phyloP scores from a whole-genome alignment of 192 early-diverging fungal species.

The Ambispora gerdemannii region DNA sequence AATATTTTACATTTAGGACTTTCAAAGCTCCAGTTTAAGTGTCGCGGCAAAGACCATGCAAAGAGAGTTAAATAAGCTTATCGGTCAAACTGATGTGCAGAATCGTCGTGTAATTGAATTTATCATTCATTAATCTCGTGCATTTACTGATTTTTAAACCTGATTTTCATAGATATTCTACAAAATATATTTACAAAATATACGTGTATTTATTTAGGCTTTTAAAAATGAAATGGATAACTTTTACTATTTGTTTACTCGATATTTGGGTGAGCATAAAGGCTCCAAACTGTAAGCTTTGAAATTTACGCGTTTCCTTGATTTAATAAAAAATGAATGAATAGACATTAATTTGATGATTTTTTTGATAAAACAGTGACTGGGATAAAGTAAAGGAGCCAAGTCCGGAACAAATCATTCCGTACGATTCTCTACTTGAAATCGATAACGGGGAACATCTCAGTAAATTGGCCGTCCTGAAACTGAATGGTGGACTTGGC shows the following conservation, averaged over 20 bases:
- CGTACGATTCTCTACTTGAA: constrained; percentile 69
- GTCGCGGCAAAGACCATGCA: constrained; percentile 72
- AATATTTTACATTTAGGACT: constrained; percentile 46
- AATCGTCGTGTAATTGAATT: constrained; percentile 56
- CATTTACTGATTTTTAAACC: no score
- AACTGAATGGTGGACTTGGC: constrained; percentile 97
- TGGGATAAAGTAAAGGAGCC: constrained; percentile 96
- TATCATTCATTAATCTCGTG: not conserved
- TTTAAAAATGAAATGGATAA: constrained; percentile 82
- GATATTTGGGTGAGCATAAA: constrained; percentile 82
- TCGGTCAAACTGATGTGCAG: constrained; percentile 53
- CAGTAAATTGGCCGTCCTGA: constrained; percentile 94
- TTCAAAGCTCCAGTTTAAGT: constrained; percentile 55
- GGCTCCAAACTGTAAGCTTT: constrained; percentile 69
- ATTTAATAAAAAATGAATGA: not conserved
- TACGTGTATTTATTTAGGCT: constrained; percentile 41
- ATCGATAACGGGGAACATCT: constrained; percentile 58
- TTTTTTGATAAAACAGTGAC: constrained; percentile 59
- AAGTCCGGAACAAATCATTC: constrained; percentile 79
- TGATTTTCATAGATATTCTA: no score
- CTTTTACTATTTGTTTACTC: constrained; percentile 78
- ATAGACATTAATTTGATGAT: not conserved
- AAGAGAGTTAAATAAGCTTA: constrained; percentile 66
- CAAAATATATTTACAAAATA: no score
- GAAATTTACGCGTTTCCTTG: not conserved